Base-by-base conservation (phyloP, 2,329 filamentous ascomycete species). In the Purpureocillium lavendulum region DNA sequence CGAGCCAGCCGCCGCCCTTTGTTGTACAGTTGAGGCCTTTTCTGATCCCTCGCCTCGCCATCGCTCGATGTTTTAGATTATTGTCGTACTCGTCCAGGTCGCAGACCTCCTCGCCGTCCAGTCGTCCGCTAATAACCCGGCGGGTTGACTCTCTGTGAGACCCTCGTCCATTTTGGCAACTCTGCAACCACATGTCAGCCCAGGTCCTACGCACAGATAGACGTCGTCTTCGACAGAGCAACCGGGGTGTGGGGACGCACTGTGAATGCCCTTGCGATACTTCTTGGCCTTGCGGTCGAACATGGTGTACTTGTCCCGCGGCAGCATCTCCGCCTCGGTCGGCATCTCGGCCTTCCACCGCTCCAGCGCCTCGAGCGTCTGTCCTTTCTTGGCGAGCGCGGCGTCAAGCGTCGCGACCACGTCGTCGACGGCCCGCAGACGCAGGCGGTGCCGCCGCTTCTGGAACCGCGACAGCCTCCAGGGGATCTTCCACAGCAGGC, bases 331-430 rank as follows among this genome's bases (percentile, higher is more conserved):
- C 56, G 80, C 75, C 73, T 98, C 92, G 18, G 80, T 84, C 16
- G 92, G 92, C 92, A 98, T 98, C 65, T 95, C 87, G 30, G 75
- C 73, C 71, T 92, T 95, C 92, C 92, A 98, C 57, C 82, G 70
- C 62, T 94, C 84, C 43, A 98, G 71, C 39, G 86, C 74, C 66
- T 87, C 87, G 35, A 80, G 75, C 43, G 80, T 76, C 55, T 80
- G 71, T 42, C 84, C 81, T 59, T 84, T 72, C 62, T 82, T 84
- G 38, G 77, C 72, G 39, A 97, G 75, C 14, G 90, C 89, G 33
- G 70, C 75, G 56, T 87, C 85, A 46, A 98, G 66, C 13, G 86
- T 88, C 42, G 84, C 79, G 43, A 98, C 80, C n/a, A 97, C 81
- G 35, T 71, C 73, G 65, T 98, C 92, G 47, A 98, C 89, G 39